These are phyloP conservation scores for Hypoxylon intermedium DNA, from an alignment of 495 filamentous ascomycete species.

Conservation along the genomic window DNA sequence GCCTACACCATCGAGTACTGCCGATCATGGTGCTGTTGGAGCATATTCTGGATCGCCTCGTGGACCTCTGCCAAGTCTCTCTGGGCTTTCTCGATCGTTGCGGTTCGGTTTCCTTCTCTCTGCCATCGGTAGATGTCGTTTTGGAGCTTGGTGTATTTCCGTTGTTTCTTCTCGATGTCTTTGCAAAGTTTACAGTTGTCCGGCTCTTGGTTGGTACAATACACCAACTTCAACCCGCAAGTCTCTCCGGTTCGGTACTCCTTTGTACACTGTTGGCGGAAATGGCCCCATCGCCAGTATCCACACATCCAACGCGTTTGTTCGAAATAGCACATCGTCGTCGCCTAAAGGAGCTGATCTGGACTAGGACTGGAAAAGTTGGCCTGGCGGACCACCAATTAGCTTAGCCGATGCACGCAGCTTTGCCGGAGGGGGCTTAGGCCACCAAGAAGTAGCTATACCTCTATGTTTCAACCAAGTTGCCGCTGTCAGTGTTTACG, in stretches of 20 bases:
- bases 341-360: conserved; percentile 15
- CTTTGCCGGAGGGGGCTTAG: conserved; percentile 12
- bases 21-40: conserved; percentile 55
- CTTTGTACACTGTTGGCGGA: conserved; percentile 91
- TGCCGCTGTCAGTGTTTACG: conserved; percentile 18
- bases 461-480: conserved; percentile 20
- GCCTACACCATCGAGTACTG: conserved; percentile 41
- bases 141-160: conserved; percentile 75
- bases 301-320: conserved; percentile 71
- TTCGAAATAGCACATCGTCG: conserved; percentile 70
- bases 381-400: conserved; percentile 22
- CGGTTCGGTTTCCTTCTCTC: conserved; percentile 71
- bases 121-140: conserved; percentile 85
- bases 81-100: conserved; percentile 80
- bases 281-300: conserved; percentile 96
- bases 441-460: conserved; percentile 24
- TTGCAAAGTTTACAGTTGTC: conserved; percentile 85
- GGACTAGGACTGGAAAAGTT: conserved; percentile 10
- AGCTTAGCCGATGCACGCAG: conserved; percentile 25
- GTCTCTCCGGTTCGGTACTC: conserved; percentile 98
- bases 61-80: conserved; percentile 67
- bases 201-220: conserved; percentile 64
- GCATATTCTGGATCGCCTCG: conserved; percentile 66
- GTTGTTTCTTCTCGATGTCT: conserved; percentile 85
- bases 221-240: conserved; percentile 93